These are phyloP conservation scores for Leavenworthia alabamica DNA, from an alignment of 345 rosid genomes.

Conservation along the genomic window DNA sequence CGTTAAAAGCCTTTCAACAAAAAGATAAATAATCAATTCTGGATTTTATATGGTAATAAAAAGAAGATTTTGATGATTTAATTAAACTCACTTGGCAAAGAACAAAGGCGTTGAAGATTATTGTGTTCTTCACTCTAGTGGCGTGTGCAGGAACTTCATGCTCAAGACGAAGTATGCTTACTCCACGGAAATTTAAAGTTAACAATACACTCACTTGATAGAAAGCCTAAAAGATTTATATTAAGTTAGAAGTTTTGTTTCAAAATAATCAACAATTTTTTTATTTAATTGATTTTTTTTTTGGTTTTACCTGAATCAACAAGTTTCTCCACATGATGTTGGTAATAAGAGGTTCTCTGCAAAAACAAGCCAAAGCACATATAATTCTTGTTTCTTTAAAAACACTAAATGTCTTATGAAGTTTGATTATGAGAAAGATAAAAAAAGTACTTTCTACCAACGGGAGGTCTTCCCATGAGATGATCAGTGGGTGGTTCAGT, in stretches of 20 bases:
- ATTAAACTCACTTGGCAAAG: conserved; percentile 71
- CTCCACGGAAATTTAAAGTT: conserved; percentile 61
- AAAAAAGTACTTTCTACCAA: conserved; percentile 71
- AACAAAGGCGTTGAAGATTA: conserved; percentile 89
- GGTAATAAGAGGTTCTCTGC: conserved; percentile 90
- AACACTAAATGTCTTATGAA: background rate
- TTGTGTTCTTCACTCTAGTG: conserved; percentile 62
- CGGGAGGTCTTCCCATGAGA: conserved; percentile 83
- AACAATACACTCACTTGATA: conserved; percentile 79
- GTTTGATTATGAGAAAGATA: background rate
- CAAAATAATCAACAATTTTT: background rate
- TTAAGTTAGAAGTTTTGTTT: background rate
- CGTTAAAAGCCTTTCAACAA: conserved; percentile 62
- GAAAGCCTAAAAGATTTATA: conserved; percentile 42
- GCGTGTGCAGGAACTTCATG: conserved; percentile 38
- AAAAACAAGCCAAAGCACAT: background rate
- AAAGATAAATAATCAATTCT: background rate
- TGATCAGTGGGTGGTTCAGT: conserved; percentile 99
- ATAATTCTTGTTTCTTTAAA: background rate
- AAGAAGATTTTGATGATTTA: too few species aligned
- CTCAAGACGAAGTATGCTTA: conserved; percentile 47
- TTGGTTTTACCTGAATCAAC: conserved; percentile 69
- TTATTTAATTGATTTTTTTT: background rate
- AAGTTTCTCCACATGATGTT: conserved; percentile 99
- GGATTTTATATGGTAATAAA: background rate